Conservation (phyloP, 805 yeast genomes). For the Candida ipomoeae region DNA sequence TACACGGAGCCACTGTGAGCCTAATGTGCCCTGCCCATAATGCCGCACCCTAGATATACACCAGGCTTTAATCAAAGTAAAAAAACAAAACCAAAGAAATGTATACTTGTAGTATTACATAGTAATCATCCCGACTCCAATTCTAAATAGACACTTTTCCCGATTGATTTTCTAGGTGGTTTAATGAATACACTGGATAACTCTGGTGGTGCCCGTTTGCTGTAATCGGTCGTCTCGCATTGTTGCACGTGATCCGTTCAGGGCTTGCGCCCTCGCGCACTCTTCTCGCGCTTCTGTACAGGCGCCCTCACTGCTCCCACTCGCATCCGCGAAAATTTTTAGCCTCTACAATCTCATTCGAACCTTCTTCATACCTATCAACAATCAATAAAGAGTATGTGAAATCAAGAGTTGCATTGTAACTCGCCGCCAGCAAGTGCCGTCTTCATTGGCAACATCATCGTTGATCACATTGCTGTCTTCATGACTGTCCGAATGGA, state of each 20-base stretch:
- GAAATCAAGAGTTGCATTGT: not conserved
- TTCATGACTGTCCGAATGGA: too few relatives aligned
- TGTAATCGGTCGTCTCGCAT: not conserved
- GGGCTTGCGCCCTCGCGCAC: constrained; percentile 17
- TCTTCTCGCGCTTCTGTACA: constrained; percentile 7
- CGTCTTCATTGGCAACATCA: not conserved
- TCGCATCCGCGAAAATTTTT: constrained; percentile 21
- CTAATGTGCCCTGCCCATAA: too few relatives aligned
- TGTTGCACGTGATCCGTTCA: constrained; percentile 12
- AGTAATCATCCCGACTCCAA: too few relatives aligned
- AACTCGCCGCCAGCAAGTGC: not conserved
- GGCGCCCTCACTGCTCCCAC: constrained; percentile 7
- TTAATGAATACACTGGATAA: too few relatives aligned
- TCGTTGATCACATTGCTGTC: not conserved
- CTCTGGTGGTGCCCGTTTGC: too few relatives aligned
- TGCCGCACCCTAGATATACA: too few relatives aligned
- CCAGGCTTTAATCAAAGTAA: too few relatives aligned
- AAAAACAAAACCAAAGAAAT: too few relatives aligned
- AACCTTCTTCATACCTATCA: constrained; percentile 15
- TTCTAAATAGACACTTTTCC: too few relatives aligned
- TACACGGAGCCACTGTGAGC: too few relatives aligned
- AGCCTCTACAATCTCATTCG: constrained; percentile 7
- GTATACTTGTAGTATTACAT: too few relatives aligned
- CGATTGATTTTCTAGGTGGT: too few relatives aligned
- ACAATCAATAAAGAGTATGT: constrained; percentile 22